phyloP scores from a whole-genome alignment of 352 stramenopile genomes.

The Pythium utonaiense region DNA sequence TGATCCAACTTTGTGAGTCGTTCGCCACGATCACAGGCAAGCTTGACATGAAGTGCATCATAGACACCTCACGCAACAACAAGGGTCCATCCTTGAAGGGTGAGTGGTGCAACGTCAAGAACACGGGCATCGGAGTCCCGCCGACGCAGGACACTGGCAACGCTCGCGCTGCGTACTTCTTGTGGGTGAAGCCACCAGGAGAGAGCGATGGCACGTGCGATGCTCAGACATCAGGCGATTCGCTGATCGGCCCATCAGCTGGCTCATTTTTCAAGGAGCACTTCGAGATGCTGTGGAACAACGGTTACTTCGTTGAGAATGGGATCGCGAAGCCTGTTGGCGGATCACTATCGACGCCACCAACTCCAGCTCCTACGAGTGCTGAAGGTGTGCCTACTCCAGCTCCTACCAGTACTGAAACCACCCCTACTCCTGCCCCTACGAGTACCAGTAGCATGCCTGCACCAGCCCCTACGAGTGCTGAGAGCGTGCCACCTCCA shows the following conservation, averaged over 20 bases:
- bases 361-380: no score
- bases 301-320: slow-evolving; percentile 28
- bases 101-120: slow-evolving; percentile 37
- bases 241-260: slow-evolving; percentile 21
- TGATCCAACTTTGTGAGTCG: slow-evolving; percentile 21
- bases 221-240: slow-evolving; percentile 14
- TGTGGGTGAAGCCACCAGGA: slow-evolving; percentile 38
- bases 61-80: slow-evolving; percentile 36
- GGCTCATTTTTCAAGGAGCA: slow-evolving; percentile 31
- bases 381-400: no score
- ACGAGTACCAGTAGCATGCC: no score
- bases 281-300: slow-evolving; percentile 33
- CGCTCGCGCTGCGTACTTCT: slow-evolving; percentile 25
- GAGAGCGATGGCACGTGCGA: slow-evolving; percentile 30
- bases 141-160: slow-evolving; percentile 23
- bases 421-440: no score
- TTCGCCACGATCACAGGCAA: slow-evolving; percentile 14
- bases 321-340: neutral
- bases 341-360: neutral
- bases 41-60: slow-evolving; percentile 21
- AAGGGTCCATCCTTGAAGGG: slow-evolving; percentile 10
- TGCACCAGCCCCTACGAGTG: no score
- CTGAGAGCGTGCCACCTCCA: no score
- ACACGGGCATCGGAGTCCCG: slow-evolving; percentile 27
- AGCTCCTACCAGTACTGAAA: no score